These are phyloP conservation scores for Solanum acaule DNA, from an alignment of 257 asterid genomes.

Conservation along the genomic window DNA sequence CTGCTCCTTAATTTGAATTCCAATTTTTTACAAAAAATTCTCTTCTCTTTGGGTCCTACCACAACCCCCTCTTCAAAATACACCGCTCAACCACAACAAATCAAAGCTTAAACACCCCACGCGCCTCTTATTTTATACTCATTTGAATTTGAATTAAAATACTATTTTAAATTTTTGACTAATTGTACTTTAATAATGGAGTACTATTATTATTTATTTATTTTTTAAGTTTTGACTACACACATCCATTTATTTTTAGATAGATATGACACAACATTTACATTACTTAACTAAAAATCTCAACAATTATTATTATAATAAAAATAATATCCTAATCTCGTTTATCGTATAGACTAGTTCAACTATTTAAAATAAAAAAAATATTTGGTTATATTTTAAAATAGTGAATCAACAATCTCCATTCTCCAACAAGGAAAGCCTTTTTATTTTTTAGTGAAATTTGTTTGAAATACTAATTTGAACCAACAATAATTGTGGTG, in stretches of 20 bases:
- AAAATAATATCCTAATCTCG: neutral
- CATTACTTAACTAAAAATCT: neutral
- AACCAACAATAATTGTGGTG: neutral
- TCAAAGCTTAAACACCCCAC: neutral
- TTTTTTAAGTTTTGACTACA: neutral
- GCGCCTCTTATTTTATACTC: neutral
- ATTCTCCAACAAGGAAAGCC: neutral
- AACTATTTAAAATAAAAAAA: neutral
- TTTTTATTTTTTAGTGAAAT: neutral
- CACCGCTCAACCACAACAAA: constrained; percentile 28
- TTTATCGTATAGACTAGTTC: neutral
- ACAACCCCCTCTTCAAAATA: neutral
- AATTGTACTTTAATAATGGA: neutral
- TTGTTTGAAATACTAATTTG: neutral
- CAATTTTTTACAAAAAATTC: constrained; percentile 2
- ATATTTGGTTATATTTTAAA: neutral
- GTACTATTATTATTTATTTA: neutral
- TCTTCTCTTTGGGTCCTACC: constrained; percentile 13
- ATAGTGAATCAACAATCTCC: neutral
- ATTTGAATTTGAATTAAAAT: neutral
- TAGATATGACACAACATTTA: neutral
- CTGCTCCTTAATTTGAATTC: constrained; percentile 8
- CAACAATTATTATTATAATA: neutral
- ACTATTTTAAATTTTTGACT: neutral
- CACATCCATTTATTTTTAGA: neutral